phyloP scores from a whole-genome alignment of 805 yeast genomes.

The Starmerella asiatica region DNA sequence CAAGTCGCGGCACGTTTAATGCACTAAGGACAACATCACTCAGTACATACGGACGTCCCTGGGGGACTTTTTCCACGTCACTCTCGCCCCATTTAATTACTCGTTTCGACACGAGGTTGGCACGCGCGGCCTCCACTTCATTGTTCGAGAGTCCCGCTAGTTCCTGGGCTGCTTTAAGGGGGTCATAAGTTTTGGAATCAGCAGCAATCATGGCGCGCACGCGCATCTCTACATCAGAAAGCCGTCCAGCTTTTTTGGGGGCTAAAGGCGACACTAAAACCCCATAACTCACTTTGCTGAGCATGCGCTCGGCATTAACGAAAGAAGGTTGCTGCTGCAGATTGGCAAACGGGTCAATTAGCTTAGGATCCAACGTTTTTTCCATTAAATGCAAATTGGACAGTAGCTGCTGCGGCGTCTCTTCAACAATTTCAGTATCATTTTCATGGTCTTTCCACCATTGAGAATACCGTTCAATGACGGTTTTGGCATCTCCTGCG shows the following conservation, averaged over 20 bases:
- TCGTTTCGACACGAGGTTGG: constrained; percentile 35
- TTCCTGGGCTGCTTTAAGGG: constrained; percentile 35
- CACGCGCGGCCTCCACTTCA: constrained; percentile 37
- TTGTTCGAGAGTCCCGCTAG: constrained; percentile 36
- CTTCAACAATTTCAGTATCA: background rate
- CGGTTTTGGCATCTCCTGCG: constrained; percentile 20
- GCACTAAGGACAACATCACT: constrained; percentile 38
- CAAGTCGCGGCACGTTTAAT: constrained; percentile 31
- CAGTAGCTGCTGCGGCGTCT: background rate
- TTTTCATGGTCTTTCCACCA: constrained; percentile 37
- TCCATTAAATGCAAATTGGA: background rate
- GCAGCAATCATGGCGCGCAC: constrained; percentile 44
- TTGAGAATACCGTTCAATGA: constrained; percentile 32
- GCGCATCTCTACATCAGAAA: constrained; percentile 15
- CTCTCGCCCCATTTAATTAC: constrained; percentile 29
- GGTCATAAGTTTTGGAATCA: constrained; percentile 34
- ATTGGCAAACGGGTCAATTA: constrained; percentile 7
- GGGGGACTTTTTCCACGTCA: constrained; percentile 23
- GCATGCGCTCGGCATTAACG: constrained; percentile 30
- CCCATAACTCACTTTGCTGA: constrained; percentile 33
- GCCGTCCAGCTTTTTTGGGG: constrained; percentile 18
- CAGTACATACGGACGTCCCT: constrained; percentile 42
- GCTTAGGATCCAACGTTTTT: background rate
- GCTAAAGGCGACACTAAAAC: background rate
- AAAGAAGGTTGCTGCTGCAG: constrained; percentile 13